These are phyloP conservation scores for Schoenoplectus triqueter DNA, from an alignment of 202 grass and related monocot species.

Conservation along the genomic window DNA sequence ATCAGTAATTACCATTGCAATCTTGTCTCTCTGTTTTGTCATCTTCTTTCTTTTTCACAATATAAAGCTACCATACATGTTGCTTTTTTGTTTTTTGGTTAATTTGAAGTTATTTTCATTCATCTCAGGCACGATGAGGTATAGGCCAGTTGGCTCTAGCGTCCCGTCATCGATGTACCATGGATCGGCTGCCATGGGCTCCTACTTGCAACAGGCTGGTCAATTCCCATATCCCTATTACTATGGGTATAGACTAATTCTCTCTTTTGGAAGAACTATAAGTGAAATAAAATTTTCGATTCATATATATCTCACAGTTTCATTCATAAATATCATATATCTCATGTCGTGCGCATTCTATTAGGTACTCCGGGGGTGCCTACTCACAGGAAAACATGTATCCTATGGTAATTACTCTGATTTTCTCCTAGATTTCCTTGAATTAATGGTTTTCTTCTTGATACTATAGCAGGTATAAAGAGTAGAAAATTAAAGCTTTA, in stretches of 20 bases:
- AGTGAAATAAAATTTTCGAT: neutral
- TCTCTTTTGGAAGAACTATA: neutral
- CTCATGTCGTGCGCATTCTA: neutral
- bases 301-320: slow-evolving; percentile 14
- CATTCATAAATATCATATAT: neutral
- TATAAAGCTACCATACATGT: neutral
- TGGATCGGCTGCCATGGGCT: slow-evolving; percentile 31
- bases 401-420: slow-evolving; percentile 39
- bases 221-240: slow-evolving; percentile 45
- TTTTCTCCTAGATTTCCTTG: neutral
- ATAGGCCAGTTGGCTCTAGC: slow-evolving; percentile 33
- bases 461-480: neutral
- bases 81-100: neutral
- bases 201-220: slow-evolving; percentile 42
- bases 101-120: neutral
- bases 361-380: slow-evolving; percentile 39
- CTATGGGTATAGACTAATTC: slow-evolving; percentile 38
- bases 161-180: slow-evolving; percentile 39
- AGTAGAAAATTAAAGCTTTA: neutral
- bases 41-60: neutral
- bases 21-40: neutral
- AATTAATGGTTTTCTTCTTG: neutral
- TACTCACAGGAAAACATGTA: slow-evolving; percentile 52
- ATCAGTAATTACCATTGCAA: slow-evolving; percentile 5
- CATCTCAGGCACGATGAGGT: slow-evolving; percentile 33